Conservation (phyloP, 2,329 filamentous ascomycete species). For the Phialemonium atrogriseum region DNA sequence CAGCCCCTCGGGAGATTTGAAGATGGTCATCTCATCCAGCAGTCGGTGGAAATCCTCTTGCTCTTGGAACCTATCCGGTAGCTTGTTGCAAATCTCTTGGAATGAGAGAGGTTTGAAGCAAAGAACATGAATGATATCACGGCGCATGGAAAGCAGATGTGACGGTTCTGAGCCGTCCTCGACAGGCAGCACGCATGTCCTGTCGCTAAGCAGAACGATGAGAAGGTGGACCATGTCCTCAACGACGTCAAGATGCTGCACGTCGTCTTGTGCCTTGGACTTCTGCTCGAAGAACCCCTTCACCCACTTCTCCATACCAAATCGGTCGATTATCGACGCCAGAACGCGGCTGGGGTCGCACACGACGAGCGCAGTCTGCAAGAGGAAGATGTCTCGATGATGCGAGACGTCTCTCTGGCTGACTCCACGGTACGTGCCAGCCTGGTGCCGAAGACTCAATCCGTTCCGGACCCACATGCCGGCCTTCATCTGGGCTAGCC, state of each 20-base stretch:
- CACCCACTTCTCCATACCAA: slow-evolving; percentile 81
- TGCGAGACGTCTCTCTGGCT: slow-evolving; percentile 86
- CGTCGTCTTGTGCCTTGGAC: slow-evolving; percentile 70
- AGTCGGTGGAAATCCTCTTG: slow-evolving; percentile 81
- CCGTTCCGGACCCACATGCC: slow-evolving; percentile 99
- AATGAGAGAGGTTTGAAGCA: slow-evolving; percentile 96
- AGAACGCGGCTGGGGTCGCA: slow-evolving; percentile 78
- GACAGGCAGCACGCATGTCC: slow-evolving; percentile 69
- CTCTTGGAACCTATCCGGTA: slow-evolving; percentile 85
- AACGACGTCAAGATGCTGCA: slow-evolving; percentile 82
- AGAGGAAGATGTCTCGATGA: slow-evolving; percentile 86
- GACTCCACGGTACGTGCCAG: slow-evolving; percentile 85
- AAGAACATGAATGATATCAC: slow-evolving; percentile 86
- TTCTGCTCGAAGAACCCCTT: slow-evolving; percentile 70
- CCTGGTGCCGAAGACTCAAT: slow-evolving; percentile 90
- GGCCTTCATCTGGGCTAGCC: slow-evolving; percentile 96
- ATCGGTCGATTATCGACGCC: slow-evolving; percentile 84
- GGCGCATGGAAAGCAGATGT: slow-evolving; percentile 64
- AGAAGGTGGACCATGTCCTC: slow-evolving; percentile 95
- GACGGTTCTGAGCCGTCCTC: slow-evolving; percentile 56
- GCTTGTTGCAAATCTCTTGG: slow-evolving; percentile 77
- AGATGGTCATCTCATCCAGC: slow-evolving; percentile 79
- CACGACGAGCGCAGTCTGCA: slow-evolving; percentile 84
- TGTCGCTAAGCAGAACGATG: slow-evolving; percentile 83
- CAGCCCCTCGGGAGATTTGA: slow-evolving; percentile 82